Conservation (phyloP, 306 rosid genomes). For the Trichosanthes cucumerina region DNA sequence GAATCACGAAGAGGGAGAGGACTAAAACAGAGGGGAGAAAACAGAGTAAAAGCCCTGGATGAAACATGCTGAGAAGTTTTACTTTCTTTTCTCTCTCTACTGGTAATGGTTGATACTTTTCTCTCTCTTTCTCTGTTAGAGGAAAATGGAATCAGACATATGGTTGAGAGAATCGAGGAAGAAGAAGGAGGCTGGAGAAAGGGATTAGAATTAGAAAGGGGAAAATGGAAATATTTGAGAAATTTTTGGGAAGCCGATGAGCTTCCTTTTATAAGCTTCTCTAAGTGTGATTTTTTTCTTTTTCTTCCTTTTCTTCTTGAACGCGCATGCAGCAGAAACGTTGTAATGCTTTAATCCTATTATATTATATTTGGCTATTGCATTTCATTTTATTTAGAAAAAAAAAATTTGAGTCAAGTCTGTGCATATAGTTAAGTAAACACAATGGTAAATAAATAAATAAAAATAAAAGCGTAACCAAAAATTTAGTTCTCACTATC, state of each 20-base stretch:
- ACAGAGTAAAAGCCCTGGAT: conserved; percentile 35
- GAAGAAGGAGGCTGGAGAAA: background rate
- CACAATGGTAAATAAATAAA: too few relatives aligned
- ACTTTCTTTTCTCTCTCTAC: background rate
- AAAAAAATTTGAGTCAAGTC: too few relatives aligned
- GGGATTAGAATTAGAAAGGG: background rate
- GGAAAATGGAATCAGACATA: conserved; percentile 1
- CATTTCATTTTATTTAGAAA: too few relatives aligned
- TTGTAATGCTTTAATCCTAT: background rate
- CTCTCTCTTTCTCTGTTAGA: background rate
- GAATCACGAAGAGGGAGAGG: conserved; percentile 40
- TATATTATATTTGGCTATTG: too few relatives aligned
- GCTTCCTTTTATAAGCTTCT: conserved; percentile 10
- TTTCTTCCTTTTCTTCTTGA: background rate
- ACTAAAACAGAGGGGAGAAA: conserved; percentile 49
- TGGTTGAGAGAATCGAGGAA: conserved; percentile 3
- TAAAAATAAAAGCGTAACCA: too few relatives aligned
- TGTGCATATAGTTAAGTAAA: too few relatives aligned
- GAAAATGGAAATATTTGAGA: background rate
- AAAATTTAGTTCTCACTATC: too few relatives aligned
- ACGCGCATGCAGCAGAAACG: background rate
- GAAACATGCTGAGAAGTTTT: conserved; percentile 32
- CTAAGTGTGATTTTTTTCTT: background rate
- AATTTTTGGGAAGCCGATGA: background rate
- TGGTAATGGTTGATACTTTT: background rate